These are phyloP conservation scores for Sporothrix schenckii DNA, from an alignment of 2,329 filamentous ascomycete species.

Conservation along the genomic window DNA sequence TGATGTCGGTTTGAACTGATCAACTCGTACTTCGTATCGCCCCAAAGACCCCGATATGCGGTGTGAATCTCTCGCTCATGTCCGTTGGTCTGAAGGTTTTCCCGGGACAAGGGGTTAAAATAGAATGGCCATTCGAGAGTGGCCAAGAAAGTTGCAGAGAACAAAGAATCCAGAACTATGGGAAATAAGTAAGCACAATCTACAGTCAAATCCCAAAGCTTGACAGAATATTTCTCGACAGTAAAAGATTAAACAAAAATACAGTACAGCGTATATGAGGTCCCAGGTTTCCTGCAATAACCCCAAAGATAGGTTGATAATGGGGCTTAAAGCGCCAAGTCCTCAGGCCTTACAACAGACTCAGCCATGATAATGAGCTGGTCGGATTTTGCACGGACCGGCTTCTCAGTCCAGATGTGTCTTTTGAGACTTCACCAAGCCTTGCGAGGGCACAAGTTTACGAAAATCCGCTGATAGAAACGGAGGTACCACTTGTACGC, in stretches of 20 bases:
- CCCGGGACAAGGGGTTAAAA: background rate
- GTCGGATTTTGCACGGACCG: too few relatives aligned
- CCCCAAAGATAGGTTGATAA: background rate
- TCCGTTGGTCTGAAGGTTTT: background rate
- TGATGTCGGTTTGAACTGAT: too few relatives aligned
- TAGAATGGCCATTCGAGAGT: background rate
- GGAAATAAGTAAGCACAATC: too few relatives aligned
- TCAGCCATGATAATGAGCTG: background rate
- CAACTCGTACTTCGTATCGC: background rate
- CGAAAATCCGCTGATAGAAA: background rate
- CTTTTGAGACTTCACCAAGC: background rate
- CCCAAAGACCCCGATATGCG: constrained; percentile 1
- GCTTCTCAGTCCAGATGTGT: too few relatives aligned
- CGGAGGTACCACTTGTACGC: background rate
- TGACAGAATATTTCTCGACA: too few relatives aligned
- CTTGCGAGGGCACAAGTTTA: background rate
- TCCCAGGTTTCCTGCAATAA: too few relatives aligned
- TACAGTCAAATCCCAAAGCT: too few relatives aligned
- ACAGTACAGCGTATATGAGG: too few relatives aligned
- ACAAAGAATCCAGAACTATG: background rate
- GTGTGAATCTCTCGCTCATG: background rate
- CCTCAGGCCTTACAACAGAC: background rate
- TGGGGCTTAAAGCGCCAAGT: background rate
- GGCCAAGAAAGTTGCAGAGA: background rate
- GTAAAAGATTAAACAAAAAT: too few relatives aligned